A percentile compares a stretch with the other conserved stretches of the same genome.
Conservation (phyloP, 371 early-diverging fungal species). For the Coelomomyces lativittatus region DNA sequence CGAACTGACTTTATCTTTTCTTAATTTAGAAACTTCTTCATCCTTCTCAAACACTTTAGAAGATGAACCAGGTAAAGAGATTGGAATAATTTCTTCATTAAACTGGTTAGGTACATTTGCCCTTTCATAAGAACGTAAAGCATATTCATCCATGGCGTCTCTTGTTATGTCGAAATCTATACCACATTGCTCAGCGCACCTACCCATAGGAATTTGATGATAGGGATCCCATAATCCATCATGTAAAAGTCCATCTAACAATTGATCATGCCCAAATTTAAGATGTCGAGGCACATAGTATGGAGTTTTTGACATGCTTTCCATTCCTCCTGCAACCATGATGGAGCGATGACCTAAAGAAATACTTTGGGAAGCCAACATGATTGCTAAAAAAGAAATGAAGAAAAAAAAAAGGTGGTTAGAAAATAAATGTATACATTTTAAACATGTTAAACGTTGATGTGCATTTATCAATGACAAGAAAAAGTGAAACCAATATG, state of each 20-base stretch:
- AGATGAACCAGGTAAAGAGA: constrained; percentile 38
- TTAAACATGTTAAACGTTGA: too few relatives aligned
- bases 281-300: constrained; percentile 45
- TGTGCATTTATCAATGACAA: too few relatives aligned
- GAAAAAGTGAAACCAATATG: too few relatives aligned
- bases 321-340: constrained; percentile 85
- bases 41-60: constrained; percentile 51
- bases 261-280: constrained; percentile 64
- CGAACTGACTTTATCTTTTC: constrained; percentile 35
- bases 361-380: constrained; percentile 50
- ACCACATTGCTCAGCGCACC: constrained; percentile 81
- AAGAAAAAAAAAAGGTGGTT: too few relatives aligned
- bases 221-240: constrained; percentile 91
- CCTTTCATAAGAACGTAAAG: constrained; percentile 62
- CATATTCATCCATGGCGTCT: constrained; percentile 74
- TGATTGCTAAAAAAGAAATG: constrained; percentile 23
- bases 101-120: constrained; percentile 73
- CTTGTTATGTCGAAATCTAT: constrained; percentile 59
- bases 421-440: too few relatives aligned
- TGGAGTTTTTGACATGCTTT: constrained; percentile 21
- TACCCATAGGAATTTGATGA: constrained; percentile 62
- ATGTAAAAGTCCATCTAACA: constrained; percentile 69
- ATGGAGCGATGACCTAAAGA: constrained; percentile 33
- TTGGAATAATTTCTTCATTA: constrained; percentile 64
- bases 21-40: constrained; percentile 69